Base-by-base conservation (phyloP, 1,284 basidiomycete species). In the Ganoderma meredithae region DNA sequence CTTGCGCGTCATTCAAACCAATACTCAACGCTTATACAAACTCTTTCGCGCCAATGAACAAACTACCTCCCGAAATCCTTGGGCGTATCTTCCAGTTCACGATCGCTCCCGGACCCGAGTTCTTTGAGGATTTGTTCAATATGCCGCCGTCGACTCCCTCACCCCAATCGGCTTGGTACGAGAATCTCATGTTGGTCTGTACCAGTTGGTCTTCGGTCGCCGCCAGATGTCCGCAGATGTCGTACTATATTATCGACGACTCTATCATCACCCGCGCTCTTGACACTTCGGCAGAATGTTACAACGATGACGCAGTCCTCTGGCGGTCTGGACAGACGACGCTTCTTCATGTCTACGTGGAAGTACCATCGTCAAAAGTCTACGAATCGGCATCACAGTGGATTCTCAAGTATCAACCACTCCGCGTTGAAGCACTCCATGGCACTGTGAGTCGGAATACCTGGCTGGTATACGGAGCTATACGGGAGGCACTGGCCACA, bases 1-100 rank as follows among this genome's bases (percentile, higher is more conserved):
- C 47, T 49, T 49, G 5, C 10, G 9, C 3, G n/a, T 22, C 47
- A 13, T 49, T 25, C 47, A 49, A 12, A 22, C 47, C 22, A 49
- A 10, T n/a, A 22, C 47, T 49, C 22, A 49, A 22, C 47, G 10
- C 9, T 10, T 22, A 49, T 22, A 25, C 4, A 10, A 49, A 49
- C 22, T 25, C 22, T 22, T 43, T 47, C 53, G 19, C 22, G 12
- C 47, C 47, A 0, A 44, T 62, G 0, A 47, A 53, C 12, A 33
- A 62, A 19, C 31, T 49, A 8, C 61, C 61, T n/a, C 5, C 33
- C 43, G 61, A 62, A 39, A 36, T 53, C 17, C 61, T 62, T 0
- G 44, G 33, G 13, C 61, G 31, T 2, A 53, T 62, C 19, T 62
- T 62, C 31, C 19, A 40, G 31, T 62, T 62, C 22, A 36, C 40